These are phyloP conservation scores for Neurospora sp. DNA, from an alignment of 495 filamentous ascomycete genomes.

Conservation along the genomic window DNA sequence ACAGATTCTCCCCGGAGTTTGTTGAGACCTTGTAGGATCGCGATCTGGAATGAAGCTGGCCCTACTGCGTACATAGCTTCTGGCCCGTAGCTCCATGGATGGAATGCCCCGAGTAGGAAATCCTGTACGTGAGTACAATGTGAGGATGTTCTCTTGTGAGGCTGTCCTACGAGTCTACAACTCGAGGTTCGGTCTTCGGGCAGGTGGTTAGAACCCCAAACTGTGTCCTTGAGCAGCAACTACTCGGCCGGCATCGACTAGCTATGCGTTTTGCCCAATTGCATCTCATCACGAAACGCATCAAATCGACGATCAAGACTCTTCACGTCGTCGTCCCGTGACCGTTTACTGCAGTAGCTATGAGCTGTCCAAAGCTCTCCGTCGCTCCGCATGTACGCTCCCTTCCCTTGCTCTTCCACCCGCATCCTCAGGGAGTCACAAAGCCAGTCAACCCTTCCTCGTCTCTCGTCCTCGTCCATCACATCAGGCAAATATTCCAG, in stretches of 20 bases:
- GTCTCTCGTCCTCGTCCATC: not conserved
- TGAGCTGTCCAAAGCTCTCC: not conserved
- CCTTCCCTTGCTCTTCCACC: not conserved
- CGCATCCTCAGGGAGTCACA: not conserved
- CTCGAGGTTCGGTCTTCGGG: not conserved
- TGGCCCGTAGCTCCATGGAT: not conserved
- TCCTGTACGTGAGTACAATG: not conserved
- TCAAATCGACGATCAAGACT: not conserved
- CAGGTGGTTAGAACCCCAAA: not conserved
- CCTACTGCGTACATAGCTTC: not conserved
- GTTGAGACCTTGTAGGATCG: not conserved
- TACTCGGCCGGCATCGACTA: not conserved
- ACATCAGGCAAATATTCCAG: not conserved
- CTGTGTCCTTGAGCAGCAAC: not conserved
- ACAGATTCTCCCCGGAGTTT: not conserved
- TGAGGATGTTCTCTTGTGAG: not conserved
- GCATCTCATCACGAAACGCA: not conserved
- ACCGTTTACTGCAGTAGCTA: not conserved
- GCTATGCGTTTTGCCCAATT: not conserved
- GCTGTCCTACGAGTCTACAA: not conserved
- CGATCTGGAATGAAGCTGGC: not conserved
- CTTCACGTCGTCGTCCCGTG: not conserved
- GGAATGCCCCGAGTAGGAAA: not conserved
- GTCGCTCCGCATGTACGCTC: not conserved
- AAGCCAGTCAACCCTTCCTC: not conserved